Conservation (phyloP, 805 yeast genomes). For the Ogataea philodendri region DNA sequence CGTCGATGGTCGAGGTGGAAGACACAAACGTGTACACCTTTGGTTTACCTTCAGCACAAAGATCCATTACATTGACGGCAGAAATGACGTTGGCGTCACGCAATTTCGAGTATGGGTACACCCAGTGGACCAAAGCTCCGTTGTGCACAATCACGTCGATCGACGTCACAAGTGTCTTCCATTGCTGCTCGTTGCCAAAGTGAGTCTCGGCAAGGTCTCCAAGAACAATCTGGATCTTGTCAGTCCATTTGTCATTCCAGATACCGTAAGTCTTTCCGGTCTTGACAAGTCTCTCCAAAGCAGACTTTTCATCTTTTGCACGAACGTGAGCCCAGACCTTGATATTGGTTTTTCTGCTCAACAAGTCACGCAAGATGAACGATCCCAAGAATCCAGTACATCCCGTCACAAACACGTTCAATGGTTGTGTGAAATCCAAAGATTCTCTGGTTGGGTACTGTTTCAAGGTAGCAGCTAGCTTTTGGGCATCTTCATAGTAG, state of each 20-base stretch:
- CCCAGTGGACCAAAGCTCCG: constrained; percentile 99
- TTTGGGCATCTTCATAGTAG: constrained; percentile 75
- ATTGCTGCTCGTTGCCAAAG: constrained; percentile 62
- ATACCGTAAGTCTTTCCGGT: constrained; percentile 82
- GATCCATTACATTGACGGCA: constrained; percentile 76
- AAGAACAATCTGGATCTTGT: constrained; percentile 64
- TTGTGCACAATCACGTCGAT: constrained; percentile 89
- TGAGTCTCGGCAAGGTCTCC: constrained; percentile 77
- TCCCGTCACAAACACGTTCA: constrained; percentile 81
- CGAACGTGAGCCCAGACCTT: constrained; percentile 87
- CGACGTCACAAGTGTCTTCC: constrained; percentile 54
- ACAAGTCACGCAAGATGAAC: constrained; percentile 74
- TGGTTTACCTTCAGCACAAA: constrained; percentile 77
- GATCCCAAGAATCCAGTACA: constrained; percentile 96
- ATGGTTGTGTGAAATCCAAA: constrained; percentile 24
- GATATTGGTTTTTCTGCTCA: constrained; percentile 54
- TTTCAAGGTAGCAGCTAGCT: constrained; percentile 42
- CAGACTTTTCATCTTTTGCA: constrained; percentile 66
- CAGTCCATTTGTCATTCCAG: constrained; percentile 62
- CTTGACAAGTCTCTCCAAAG: constrained; percentile 69
- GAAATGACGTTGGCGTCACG: constrained; percentile 92
- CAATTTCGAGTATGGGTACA: constrained; percentile 85
- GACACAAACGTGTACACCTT: constrained; percentile 90
- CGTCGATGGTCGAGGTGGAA: constrained; percentile 90
- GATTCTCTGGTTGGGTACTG: constrained; percentile 44